Base-by-base conservation (phyloP, 768 basidiomycete species). In the Dentipellis fragilis region DNA sequence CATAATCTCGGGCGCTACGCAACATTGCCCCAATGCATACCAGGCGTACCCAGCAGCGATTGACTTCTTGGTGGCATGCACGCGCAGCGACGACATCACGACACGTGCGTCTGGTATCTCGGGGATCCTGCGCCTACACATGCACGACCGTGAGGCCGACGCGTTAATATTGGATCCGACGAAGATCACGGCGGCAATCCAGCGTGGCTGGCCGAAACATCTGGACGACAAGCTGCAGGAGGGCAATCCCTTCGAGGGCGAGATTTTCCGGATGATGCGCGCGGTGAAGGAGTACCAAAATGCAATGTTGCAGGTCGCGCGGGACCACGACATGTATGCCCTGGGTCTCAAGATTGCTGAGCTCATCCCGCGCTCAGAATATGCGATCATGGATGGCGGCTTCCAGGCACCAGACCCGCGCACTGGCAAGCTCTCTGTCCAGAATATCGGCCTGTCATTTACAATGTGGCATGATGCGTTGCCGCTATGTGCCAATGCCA, bases 401-500 rank as follows among this genome's bases (percentile, higher is more conserved):
- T 85, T 79, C 66, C 72, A 80, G 60, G 60, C 67, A 1, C 64
- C 75, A 53, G 69, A 81, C 51, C 69, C 71, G 4, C 61, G 55
- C 4, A 77, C 77, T 0, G 78, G 80, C 1, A 64, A 58, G 39
- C 46, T 65, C n/a, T 75, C 78, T 57, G 63, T 64, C 3, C 63
- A 71, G 22, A 73, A 76, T 53, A 42, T 76, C 12, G 83, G 81
- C 1, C 68, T 87, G 12, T 82, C 83, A 1, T 86, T 87, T 68
- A 75, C 57, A 29, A 72, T 72, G 68, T 87, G 78, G 77, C 61
- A 69, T 7, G 83, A 86, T 58, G 69, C 83, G 0, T 68, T 87
- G 5, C 83, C 84, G 4, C 68, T 73, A n/a, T 83, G 82, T 62
- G 83, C 84, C 10, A 71, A 71, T 23, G 82, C 77, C 29, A 75